Evolutionary conservation across 768 basidiomycete genomes (phyloP), one percentile per base, ranked within the genome.

Genomic region (Macrolepiota albuminosa): DNA sequence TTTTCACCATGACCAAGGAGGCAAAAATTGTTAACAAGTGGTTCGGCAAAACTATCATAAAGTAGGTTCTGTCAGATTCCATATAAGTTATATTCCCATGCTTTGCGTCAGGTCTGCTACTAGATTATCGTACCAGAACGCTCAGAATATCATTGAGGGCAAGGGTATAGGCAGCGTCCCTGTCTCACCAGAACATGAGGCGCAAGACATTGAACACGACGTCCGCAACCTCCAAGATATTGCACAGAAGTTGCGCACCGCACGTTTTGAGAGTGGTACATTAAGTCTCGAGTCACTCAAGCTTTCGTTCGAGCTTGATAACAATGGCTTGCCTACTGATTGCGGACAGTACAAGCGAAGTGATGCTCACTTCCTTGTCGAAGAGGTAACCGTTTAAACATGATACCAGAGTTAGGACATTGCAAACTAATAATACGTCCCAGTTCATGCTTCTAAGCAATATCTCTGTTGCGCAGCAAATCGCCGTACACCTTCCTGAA

Each of bases 381-480:
- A 97, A 75, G 97, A 99, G 84, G 94, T 95, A 66, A 58, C 72
- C 36, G 7, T 8, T 47, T 47, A 26, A 56, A 10, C 40, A 37
- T 16, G 4, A 34, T 18, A 18, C 16, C 21, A 45, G 21, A 16
- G 33, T 14, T 16, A 37, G 14, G 14, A 31, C 24, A 6, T 24
- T 29, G 18, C 16, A 43, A 43, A 43, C 29, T 54, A n/a, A 54
- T n/a, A 31, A 9, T 42, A 33, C n/a, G 13, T 54, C 29, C 0
- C 66, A 95, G 93, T 95, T 93, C 76, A 98, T 98, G 96, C 76
- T 98, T 18, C 78, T 96, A 57, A 87, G 90, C 64, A 99, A 98
- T 70, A 86, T 88, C 37, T 78, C 92, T 13, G 89, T 95, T 43
- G 95, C 97, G 10, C 93, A 95, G 70, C 89, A 95, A 66, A 87